phyloP scores from a whole-genome alignment of 2,329 filamentous ascomycete genomes.

The Fusarium coffeatum region DNA sequence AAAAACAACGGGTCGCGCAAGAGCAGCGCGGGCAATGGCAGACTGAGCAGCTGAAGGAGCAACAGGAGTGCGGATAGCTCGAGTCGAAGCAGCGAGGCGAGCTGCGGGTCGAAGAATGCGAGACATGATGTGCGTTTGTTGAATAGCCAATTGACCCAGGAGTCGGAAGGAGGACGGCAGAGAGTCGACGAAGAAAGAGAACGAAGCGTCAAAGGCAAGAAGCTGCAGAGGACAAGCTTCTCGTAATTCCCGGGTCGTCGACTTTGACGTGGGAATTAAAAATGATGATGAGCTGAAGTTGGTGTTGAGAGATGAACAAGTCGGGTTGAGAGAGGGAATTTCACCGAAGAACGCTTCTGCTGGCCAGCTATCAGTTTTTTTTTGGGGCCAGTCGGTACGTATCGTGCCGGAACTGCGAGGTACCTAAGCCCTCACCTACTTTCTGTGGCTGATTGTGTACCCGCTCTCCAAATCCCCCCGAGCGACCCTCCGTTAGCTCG shows the following conservation, averaged over 20 bases:
- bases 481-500: constrained; percentile 45
- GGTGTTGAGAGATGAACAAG: constrained; percentile 45
- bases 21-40: constrained; percentile 53
- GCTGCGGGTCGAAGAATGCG: constrained; percentile 64
- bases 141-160: constrained; percentile 41
- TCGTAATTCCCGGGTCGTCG: constrained; percentile 45
- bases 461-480: constrained; percentile 42
- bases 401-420: constrained; percentile 47
- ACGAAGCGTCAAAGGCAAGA: constrained; percentile 32
- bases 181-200: constrained; percentile 24
- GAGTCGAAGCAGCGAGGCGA: constrained; percentile 60
- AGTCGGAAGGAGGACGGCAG: constrained; percentile 30
- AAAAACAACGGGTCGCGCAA: constrained; percentile 54
- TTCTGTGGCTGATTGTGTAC: constrained; percentile 29
- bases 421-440: constrained; percentile 32
- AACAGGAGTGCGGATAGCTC: constrained; percentile 51
- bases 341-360: constrained; percentile 45
- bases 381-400: constrained; percentile 49
- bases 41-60: constrained; percentile 54
- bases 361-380: constrained; percentile 48
- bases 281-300: constrained; percentile 41
- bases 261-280: constrained; percentile 44
- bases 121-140: constrained; percentile 56
- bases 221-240: constrained; percentile 41
- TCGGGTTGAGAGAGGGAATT: constrained; percentile 50